Conservation (phyloP, 805 yeast species). For the Ogataea methylovora region DNA sequence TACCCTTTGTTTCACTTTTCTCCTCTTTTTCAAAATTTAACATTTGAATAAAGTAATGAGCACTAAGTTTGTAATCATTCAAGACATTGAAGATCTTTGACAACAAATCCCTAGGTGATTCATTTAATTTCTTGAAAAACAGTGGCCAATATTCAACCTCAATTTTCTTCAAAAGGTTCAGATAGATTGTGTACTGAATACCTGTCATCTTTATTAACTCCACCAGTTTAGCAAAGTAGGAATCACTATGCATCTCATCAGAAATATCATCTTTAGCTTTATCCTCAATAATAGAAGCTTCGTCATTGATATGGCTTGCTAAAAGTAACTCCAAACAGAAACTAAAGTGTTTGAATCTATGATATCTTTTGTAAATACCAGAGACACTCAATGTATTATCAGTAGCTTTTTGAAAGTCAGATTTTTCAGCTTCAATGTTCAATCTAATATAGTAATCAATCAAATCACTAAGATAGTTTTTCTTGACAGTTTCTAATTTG, state of each 20-base stretch:
- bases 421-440: constrained; percentile 11
- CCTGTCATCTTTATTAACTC: constrained; percentile 26
- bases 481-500: constrained; percentile 27
- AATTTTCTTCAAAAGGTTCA: constrained; percentile 46
- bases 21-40: constrained; percentile 38
- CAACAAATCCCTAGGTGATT: constrained; percentile 38
- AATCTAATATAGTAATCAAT: constrained; percentile 37
- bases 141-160: constrained; percentile 43
- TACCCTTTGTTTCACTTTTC: constrained; percentile 14
- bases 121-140: constrained; percentile 34
- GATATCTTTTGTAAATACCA: constrained; percentile 28
- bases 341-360: constrained; percentile 33
- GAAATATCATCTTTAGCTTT: constrained; percentile 1
- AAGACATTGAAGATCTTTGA: constrained; percentile 27
- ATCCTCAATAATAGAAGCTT: constrained; percentile 13
- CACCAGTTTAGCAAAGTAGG: constrained; percentile 21
- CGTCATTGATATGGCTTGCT: constrained; percentile 29
- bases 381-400: constrained; percentile 19
- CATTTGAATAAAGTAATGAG: constrained; percentile 45
- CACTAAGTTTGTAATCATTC: constrained; percentile 38
- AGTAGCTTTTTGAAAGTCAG: constrained; percentile 5
- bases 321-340: constrained; percentile 44
- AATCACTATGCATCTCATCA: constrained; percentile 2
- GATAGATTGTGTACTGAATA: constrained; percentile 28
- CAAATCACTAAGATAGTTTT: constrained; percentile 37